phyloP scores from a whole-genome alignment of 176 grass and related monocot genomes.

The Oryza australiensis region DNA sequence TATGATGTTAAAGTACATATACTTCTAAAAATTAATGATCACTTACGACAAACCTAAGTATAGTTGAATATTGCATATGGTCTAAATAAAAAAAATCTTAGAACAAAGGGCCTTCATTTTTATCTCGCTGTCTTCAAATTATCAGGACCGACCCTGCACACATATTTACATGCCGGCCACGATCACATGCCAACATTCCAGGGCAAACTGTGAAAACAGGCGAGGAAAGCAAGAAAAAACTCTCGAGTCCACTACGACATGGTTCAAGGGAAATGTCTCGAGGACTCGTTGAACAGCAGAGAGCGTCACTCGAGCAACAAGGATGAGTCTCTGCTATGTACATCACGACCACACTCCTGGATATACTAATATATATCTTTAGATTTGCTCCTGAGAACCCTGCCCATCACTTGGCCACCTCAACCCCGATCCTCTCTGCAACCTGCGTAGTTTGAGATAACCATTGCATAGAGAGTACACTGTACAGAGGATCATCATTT shows the following conservation, averaged over 20 bases:
- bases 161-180: no score
- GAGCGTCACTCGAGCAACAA: neutral
- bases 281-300: neutral
- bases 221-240: no score
- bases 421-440: slow-evolving; percentile 33
- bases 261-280: neutral
- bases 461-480: neutral
- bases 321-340: slow-evolving; percentile 5
- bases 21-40: no score
- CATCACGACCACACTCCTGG: slow-evolving; percentile 5
- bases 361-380: neutral
- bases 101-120: no score
- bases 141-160: no score
- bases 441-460: slow-evolving; percentile 15
- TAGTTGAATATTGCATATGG: no score
- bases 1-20: no score
- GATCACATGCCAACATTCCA: neutral
- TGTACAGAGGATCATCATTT: no score
- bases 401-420: slow-evolving; percentile 8
- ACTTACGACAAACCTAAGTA: no score
- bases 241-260: neutral
- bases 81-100: no score
- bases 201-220: neutral
- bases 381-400: neutral
- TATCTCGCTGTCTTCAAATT: no score